Percentiles rank a stretch among this genome's conserved stretches.
phyloP scores from a whole-genome alignment of 306 rosid species.

The Cicer judaicum region DNA sequence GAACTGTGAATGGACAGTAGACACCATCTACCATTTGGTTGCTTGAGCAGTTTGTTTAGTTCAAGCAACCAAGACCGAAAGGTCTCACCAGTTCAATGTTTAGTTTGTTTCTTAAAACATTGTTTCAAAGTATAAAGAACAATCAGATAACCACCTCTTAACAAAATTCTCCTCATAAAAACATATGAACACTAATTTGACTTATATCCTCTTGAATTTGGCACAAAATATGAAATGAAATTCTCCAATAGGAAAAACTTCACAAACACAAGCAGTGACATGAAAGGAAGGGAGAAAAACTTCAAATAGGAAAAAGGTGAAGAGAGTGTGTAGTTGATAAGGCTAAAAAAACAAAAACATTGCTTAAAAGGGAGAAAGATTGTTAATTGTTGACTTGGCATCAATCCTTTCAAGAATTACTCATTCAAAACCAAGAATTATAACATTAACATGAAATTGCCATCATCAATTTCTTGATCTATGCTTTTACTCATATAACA shows the following conservation, averaged over 20 bases:
- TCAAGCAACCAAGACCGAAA: too few relatives aligned
- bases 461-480: constrained; percentile 14
- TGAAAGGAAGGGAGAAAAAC: background rate
- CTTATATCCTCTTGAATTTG: constrained; percentile 6
- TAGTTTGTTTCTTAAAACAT: too few relatives aligned
- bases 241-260: background rate
- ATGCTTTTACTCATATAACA: background rate
- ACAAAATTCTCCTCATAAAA: background rate
- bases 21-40: too few relatives aligned
- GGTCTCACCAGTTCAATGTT: too few relatives aligned
- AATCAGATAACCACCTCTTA: constrained; percentile 1
- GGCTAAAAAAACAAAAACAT: background rate
- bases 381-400: background rate
- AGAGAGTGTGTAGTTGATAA: background rate
- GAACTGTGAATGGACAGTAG: too few relatives aligned
- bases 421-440: constrained; percentile 14
- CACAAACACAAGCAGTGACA: background rate
- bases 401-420: background rate
- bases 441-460: background rate
- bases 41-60: too few relatives aligned
- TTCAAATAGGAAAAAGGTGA: background rate
- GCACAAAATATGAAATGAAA: background rate
- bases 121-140: background rate
- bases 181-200: constrained; percentile 2
- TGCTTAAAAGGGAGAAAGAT: background rate